A percentile compares a stretch with the other conserved stretches of the same genome.
phyloP scores from a whole-genome alignment of 2,329 filamentous ascomycete species.

The Phyllachora maydis region DNA sequence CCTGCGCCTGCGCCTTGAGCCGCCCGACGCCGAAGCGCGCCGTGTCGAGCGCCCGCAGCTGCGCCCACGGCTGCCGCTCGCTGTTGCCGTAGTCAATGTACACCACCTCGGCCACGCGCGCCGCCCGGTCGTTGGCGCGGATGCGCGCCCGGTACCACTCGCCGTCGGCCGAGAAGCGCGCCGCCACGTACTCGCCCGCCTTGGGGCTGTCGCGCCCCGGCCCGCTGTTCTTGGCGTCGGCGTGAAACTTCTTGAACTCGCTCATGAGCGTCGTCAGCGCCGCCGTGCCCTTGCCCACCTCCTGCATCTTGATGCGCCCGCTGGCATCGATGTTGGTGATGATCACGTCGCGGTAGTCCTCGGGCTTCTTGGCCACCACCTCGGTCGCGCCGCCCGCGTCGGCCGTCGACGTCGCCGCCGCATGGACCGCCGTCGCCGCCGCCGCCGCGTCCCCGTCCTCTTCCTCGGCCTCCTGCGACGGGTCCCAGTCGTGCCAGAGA shows the following conservation, averaged over 20 bases:
- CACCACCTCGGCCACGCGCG: constrained; percentile 72
- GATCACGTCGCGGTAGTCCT: constrained; percentile 83
- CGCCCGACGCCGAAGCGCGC: constrained; percentile 61
- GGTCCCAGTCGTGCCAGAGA: constrained; percentile 88
- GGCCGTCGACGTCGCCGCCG: constrained; percentile 26
- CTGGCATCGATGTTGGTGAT: constrained; percentile 76
- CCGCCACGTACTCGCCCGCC: constrained; percentile 76
- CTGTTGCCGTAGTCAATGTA: constrained; percentile 96
- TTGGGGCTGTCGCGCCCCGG: constrained; percentile 61
- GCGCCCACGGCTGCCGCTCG: constrained; percentile 70
- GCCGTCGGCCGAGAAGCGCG: constrained; percentile 72
- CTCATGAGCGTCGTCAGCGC: constrained; percentile 76
- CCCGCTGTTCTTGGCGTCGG: constrained; percentile 62
- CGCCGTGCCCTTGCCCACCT: constrained; percentile 70
- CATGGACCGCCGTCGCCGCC: no score
- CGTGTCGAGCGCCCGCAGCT: constrained; percentile 62
- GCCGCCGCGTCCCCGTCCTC: no score
- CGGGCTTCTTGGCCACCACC: constrained; percentile 45
- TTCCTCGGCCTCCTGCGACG: constrained; percentile 56
- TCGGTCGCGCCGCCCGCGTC: constrained; percentile 29
- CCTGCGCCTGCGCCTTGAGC: constrained; percentile 70
- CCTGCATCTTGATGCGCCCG: constrained; percentile 74
- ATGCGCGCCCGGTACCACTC: constrained; percentile 91
- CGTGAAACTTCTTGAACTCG: constrained; percentile 78
- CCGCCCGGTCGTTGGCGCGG: constrained; percentile 77